Evolutionary conservation across 2,329 filamentous ascomycete species (phyloP).

Genomic region (Metarhizium sp.): DNA sequence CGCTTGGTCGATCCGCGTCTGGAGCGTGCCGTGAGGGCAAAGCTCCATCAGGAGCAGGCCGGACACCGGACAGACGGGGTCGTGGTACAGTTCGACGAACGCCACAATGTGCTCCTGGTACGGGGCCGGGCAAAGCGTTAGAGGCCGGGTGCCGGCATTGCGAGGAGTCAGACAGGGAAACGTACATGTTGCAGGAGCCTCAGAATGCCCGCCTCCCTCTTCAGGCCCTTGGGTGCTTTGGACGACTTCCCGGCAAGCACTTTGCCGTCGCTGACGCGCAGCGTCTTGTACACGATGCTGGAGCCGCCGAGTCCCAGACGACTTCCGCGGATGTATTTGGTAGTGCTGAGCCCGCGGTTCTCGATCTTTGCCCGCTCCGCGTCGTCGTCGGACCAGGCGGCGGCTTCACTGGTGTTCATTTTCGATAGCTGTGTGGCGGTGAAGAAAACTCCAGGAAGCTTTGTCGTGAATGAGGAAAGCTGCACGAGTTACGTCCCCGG

Average conservation of each 20-base stretch:
- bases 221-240: not conserved
- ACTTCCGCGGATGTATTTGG: constrained; percentile 15
- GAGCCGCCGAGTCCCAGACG: constrained; percentile 19
- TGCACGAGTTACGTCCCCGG: too few relatives aligned
- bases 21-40: constrained; percentile 18
- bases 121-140: not conserved
- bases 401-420: not conserved
- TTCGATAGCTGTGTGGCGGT: not conserved
- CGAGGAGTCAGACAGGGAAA: not conserved
- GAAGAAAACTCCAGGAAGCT: too few relatives aligned
- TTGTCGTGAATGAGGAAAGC: too few relatives aligned
- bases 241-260: constrained; percentile 21
- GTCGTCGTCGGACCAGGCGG: constrained; percentile 14
- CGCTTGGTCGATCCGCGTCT: constrained; percentile 16
- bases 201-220: not conserved
- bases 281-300: constrained; percentile 19
- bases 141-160: not conserved
- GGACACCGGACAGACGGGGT: constrained; percentile 6
- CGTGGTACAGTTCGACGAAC: constrained; percentile 18
- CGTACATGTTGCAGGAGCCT: constrained; percentile 17
- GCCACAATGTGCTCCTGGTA: constrained; percentile 17
- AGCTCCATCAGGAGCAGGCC: constrained; percentile 22
- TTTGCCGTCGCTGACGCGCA: constrained; percentile 12
- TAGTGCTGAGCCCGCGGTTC: constrained; percentile 7
- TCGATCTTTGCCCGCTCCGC: constrained; percentile 5